Percentiles rank a stretch among this genome's conserved stretches.
Conservation (phyloP, 1,284 basidiomycete species). For the Fomitopsis palustris region DNA sequence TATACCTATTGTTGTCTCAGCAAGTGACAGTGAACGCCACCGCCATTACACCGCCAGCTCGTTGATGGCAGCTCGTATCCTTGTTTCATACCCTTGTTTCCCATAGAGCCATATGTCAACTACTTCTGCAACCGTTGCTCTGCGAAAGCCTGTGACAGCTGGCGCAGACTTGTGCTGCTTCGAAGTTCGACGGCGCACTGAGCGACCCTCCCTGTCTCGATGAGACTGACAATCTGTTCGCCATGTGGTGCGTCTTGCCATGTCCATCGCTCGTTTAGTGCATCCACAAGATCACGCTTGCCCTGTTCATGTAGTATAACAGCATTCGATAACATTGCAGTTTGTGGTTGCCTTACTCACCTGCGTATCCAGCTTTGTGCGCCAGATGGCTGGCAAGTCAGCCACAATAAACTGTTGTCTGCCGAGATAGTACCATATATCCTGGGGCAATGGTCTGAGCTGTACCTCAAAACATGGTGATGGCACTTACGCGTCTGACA, state of each 20-base stretch:
- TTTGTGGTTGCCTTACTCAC: conserved; percentile 9
- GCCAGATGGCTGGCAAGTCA: conserved; percentile 20
- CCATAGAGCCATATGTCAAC: background rate
- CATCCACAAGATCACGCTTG: conserved; percentile 8
- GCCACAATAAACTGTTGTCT: conserved; percentile 13
- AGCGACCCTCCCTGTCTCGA: conserved; percentile 19
- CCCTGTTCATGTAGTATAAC: conserved; percentile 7
- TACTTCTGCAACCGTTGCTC: background rate
- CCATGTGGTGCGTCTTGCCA: conserved; percentile 7
- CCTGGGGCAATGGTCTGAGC: conserved; percentile 3
- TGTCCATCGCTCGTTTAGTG: conserved; percentile 15
- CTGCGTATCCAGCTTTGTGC: conserved; percentile 11
- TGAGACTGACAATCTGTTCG: conserved; percentile 12
- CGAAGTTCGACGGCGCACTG: conserved; percentile 26
- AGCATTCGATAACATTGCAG: background rate
- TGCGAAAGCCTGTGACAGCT: conserved; percentile 14
- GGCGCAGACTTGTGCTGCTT: conserved; percentile 9
- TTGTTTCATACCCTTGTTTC: background rate
- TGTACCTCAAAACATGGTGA: background rate
- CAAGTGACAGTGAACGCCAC: background rate
- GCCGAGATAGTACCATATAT: conserved; percentile 27
- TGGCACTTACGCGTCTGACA: conserved; percentile 5
- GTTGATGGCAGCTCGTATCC: too few relatives aligned
- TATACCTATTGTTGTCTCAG: background rate
- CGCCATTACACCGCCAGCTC: background rate